Base-by-base conservation (phyloP, 1,139 yeast species). In the Candida dubliniensis region DNA sequence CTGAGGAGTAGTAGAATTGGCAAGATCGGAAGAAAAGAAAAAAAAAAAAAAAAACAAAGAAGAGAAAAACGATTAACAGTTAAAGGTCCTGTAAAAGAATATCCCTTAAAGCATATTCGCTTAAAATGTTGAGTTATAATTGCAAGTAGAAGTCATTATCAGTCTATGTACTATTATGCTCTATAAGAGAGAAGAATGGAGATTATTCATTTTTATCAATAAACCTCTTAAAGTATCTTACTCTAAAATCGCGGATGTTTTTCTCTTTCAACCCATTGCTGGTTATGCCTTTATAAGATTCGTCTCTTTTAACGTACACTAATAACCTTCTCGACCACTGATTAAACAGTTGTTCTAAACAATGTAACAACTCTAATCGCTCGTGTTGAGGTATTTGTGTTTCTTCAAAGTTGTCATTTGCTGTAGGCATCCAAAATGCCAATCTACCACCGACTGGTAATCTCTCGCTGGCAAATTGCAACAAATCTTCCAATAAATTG, bases 391-490 rank as follows among this genome's bases (percentile, higher is more conserved):
- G 98, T 34, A 91, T 82, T 45, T 79, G 74, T 31, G 87, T 81
- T n/a, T 69, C 72, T 47, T 83, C 82, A 53, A 81, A 83, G 51
- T 88, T 96, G 54, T 88, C 96, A 59, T 90, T 90, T 2, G 97
- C 96, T 0, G 96, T 87, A 0, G 99, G 99, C 95, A 93, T 88
- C 99, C 99, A 93, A 61, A 90, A 91, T 23, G 95, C 88, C 32
- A 93, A 70, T 49, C 98, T 69, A 0, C 97, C 96, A 9, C 78
- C 79, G 2, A 82, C 69, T 0, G 86, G 87, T 45, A 93, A 71
- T 55, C 93, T 77, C 8, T 74, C 70, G 1, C 93, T 81, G 0
- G 96, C 79, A 69, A 86, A 93, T 24, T 69, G 64, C 34, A 93
- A 70, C 41, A 95, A 68, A 60, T 91, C 97, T 53, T 84, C 87